Evolutionary conservation across 2,329 filamentous ascomycete species (phyloP).

Genomic region (Biscogniauxia sp.): DNA sequence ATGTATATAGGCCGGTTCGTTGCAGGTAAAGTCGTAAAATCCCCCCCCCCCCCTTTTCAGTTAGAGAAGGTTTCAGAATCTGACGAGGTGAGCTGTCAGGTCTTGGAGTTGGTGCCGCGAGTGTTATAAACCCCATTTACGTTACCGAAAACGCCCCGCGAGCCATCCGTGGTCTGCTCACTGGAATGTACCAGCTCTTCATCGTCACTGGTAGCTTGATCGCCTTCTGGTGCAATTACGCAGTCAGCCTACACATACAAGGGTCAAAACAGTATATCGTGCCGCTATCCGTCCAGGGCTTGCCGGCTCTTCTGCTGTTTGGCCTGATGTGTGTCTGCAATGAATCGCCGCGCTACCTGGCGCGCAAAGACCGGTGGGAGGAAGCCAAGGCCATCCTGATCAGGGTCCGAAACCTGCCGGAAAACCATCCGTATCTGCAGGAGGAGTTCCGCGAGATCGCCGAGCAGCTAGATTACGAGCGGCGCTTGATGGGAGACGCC

Average conservation of each 20-base stretch:
- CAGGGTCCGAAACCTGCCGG: slow-evolving; percentile 53
- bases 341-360: slow-evolving; percentile 64
- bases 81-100: slow-evolving; percentile 19
- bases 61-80: not conserved
- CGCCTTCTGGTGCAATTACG: slow-evolving; percentile 52
- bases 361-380: slow-evolving; percentile 63
- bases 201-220: slow-evolving; percentile 44
- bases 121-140: slow-evolving; percentile 43
- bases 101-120: slow-evolving; percentile 43
- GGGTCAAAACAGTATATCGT: slow-evolving; percentile 47
- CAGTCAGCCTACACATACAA: slow-evolving; percentile 37
- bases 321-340: slow-evolving; percentile 60
- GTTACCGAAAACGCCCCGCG: slow-evolving; percentile 45
- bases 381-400: slow-evolving; percentile 54
- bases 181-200: slow-evolving; percentile 46
- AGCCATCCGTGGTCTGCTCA: slow-evolving; percentile 43
- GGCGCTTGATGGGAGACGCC: slow-evolving; percentile 52
- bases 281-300: slow-evolving; percentile 60
- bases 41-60: not conserved
- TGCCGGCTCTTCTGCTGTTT: slow-evolving; percentile 60
- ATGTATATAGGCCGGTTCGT: slow-evolving; percentile 62
- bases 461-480: slow-evolving; percentile 61
- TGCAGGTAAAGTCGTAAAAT: slow-evolving; percentile 38
- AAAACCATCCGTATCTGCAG: slow-evolving; percentile 53
- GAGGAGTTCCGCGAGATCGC: slow-evolving; percentile 61